These are phyloP conservation scores for Rubia balearica DNA, from an alignment of 305 asterid species.

Conservation along the genomic window DNA sequence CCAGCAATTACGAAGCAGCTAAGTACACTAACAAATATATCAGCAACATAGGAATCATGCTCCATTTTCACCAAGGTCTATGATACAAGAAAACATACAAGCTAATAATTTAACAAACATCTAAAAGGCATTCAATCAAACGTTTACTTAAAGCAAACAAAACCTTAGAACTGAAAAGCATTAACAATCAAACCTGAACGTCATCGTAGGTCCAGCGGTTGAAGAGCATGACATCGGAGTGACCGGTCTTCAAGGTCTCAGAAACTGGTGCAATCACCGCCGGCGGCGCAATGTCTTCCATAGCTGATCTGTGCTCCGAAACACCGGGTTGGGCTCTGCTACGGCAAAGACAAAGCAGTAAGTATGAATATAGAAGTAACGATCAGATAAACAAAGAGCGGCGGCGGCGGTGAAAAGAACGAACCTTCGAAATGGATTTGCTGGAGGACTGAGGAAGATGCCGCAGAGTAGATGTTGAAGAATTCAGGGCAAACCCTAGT, in stretches of 20 bases:
- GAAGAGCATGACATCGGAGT: slow-evolving; percentile 51
- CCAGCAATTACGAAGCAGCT: not conserved
- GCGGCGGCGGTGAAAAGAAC: not conserved
- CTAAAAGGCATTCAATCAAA: not conserved
- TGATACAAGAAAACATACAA: too few species aligned
- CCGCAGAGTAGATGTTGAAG: not conserved
- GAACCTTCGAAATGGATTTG: not conserved
- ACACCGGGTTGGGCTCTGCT: slow-evolving; percentile 7
- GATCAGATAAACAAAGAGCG: not conserved
- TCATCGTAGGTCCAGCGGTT: slow-evolving; percentile 77
- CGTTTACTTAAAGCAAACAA: not conserved
- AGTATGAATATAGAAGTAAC: not conserved
- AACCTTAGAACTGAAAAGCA: not conserved
- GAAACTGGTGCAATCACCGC: slow-evolving; percentile 1
- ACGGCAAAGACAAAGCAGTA: not conserved
- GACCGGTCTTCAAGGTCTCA: slow-evolving; percentile 25
- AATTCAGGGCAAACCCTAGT: not conserved
- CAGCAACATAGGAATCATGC: too few species aligned
- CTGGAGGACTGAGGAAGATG: not conserved
- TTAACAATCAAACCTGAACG: slow-evolving; percentile 38
- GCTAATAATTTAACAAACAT: not conserved
- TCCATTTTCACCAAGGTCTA: too few species aligned
- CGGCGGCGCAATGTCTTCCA: slow-evolving; percentile 20
- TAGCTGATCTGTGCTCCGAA: slow-evolving; percentile 10
- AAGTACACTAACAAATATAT: not conserved